Evolutionary conservation across 75 land plant genomes (phyloP), one percentile per base, ranked within the genome.

Genomic region (Selaginella moellendorffii): DNA sequence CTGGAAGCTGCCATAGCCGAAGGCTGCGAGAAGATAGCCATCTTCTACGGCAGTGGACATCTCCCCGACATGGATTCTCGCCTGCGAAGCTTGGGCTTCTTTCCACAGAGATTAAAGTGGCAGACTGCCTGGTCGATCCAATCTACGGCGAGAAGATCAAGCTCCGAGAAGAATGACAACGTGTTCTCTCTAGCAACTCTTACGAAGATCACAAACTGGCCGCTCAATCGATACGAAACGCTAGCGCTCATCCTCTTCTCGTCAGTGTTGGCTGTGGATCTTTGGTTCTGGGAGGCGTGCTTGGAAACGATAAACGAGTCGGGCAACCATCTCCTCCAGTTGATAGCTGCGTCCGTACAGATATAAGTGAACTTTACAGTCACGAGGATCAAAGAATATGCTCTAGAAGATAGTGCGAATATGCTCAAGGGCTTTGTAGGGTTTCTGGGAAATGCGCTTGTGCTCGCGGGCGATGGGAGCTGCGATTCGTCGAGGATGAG

Each of bases 241-340:
- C 53, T 83, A 25, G 88, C 86, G 2, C 54, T 92, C 63, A 62
- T 81, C 53, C 73, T 92, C 20, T 78, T 92, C 27, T 92, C 97
- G 8, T 71, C 71, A 0, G 79, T 92, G 30, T 77, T 92, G 29
- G 93, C 97, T 0, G 29, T 92, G 26, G 97, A 92, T 74, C 77
- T 92, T 27, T 87, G 84, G 86, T 83, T 88, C 62, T 92, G 97
- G 97, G 97, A 92, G 76, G 76, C 86, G 28, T 79, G 82, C 71
- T 75, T 79, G 53, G 80, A 76, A 25, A 73, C 78, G 5, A 62
- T 76, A 19, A 74, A 74, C 0, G 76, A 76, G 30, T 81, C 79
- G 79, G 61, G 74, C 24, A 72, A 78, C n/a, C 46, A 72, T 9
- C 21, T 65, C 12, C 9, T 71, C 18, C 26, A 51, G 24, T 24